Conservation (phyloP, 306 rosid genomes). For the Rosa multiflora region DNA sequence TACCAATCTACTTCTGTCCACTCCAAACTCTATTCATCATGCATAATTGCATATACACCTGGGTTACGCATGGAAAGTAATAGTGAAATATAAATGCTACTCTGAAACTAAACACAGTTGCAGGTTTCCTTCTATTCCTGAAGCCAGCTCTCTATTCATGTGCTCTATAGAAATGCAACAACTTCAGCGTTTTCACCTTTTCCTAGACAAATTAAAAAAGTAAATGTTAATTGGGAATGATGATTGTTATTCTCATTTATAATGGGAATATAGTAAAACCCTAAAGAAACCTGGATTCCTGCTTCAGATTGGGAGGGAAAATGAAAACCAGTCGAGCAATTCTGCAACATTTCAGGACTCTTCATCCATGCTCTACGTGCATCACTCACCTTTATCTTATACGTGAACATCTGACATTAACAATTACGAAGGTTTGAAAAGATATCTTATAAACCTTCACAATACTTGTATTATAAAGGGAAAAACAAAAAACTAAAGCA, state of each 20-base stretch:
- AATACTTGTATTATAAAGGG: neutral
- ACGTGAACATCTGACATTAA: constrained; percentile 59
- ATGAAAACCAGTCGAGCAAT: constrained; percentile 82
- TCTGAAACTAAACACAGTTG: constrained; percentile 4
- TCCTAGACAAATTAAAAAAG: constrained; percentile 39
- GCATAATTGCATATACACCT: constrained; percentile 16
- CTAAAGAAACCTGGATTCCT: constrained; percentile 50
- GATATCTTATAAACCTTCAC: neutral
- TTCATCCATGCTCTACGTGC: constrained; percentile 80
- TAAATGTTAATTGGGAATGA: constrained; percentile 11
- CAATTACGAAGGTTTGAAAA: neutral
- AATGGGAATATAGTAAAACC: constrained; percentile 12
- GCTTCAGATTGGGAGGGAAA: constrained; percentile 54
- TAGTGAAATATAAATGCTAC: constrained; percentile 7
- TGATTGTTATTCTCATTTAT: constrained; percentile 5
- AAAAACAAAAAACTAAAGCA: neutral
- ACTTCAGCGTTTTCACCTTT: constrained; percentile 61
- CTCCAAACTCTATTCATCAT: constrained; percentile 18
- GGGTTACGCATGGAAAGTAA: neutral
- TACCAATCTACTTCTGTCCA: constrained; percentile 17
- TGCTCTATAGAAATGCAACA: constrained; percentile 75
- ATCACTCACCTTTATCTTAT: constrained; percentile 65
- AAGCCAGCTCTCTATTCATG: constrained; percentile 29
- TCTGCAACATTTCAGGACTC: constrained; percentile 72
- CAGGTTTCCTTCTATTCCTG: constrained; percentile 20